Evolutionary conservation across 768 basidiomycete genomes (phyloP).

Genomic region (Paxillus ammoniavirescens): DNA sequence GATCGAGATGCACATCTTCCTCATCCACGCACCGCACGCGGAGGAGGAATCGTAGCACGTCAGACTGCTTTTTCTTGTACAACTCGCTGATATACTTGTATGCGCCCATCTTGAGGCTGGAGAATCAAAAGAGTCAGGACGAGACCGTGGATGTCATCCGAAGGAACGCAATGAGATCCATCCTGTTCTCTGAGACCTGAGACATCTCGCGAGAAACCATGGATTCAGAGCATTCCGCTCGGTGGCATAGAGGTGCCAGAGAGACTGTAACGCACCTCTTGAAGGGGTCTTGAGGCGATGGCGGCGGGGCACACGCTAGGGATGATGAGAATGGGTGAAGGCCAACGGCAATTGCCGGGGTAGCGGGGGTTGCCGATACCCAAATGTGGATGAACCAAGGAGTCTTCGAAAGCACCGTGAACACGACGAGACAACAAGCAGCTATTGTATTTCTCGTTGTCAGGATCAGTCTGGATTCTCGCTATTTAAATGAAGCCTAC

Average conservation of each 20-base stretch:
- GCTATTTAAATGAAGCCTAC: neutral
- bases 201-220: conserved; percentile 4
- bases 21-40: conserved; percentile 75
- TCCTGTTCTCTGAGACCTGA: conserved; percentile 11
- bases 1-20: neutral
- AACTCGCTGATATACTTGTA: conserved; percentile 97
- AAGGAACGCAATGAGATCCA: conserved; percentile 20
- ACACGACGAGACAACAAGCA: neutral
- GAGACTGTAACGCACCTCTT: conserved; percentile 28
- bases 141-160: conserved; percentile 11
- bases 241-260: neutral
- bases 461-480: neutral
- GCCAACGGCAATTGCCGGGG: conserved; percentile 18
- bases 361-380: conserved; percentile 26
- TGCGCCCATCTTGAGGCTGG: conserved; percentile 74
- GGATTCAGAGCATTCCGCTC: neutral
- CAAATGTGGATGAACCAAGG: conserved; percentile 6
- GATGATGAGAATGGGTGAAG: conserved; percentile 1
- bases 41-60: conserved; percentile 96
- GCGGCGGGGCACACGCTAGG: conserved; percentile 1
- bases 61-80: conserved; percentile 98
- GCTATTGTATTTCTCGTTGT: conserved; percentile 3
- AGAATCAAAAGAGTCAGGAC: conserved; percentile 19
- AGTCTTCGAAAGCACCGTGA: neutral
- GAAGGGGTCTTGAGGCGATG: conserved; percentile 21